phyloP scores from a whole-genome alignment of 1,284 basidiomycete genomes.

The Xerocomus minutiporus region DNA sequence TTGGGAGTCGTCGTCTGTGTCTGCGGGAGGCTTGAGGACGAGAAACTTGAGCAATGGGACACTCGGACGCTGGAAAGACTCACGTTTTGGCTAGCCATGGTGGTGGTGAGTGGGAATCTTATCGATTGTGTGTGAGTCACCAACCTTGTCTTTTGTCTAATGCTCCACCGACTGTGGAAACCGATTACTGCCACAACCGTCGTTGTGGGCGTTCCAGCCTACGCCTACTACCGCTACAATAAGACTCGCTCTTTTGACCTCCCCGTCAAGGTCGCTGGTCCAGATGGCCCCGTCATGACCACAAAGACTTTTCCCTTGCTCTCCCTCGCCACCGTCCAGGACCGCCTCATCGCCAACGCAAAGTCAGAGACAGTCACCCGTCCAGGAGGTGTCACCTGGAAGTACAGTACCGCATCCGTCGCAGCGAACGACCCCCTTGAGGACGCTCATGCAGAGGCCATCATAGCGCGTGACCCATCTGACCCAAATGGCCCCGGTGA shows the following conservation, averaged over 20 bases:
- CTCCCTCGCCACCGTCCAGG: conserved; percentile 52
- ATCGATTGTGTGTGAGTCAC: conserved; percentile 11
- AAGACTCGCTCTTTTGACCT: conserved; percentile 51
- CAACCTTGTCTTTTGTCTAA: background rate
- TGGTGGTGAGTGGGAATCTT: conserved; percentile 11
- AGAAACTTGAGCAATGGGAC: background rate
- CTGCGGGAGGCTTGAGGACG: background rate
- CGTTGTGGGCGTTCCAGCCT: conserved; percentile 40
- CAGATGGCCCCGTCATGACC: conserved; percentile 55
- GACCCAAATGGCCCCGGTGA: conserved; percentile 61
- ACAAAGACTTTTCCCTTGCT: conserved; percentile 54
- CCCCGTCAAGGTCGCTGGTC: conserved; percentile 46
- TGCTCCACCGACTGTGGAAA: conserved; percentile 67
- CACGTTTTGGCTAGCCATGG: background rate
- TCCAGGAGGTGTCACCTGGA: conserved; percentile 58
- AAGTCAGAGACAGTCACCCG: conserved; percentile 42
- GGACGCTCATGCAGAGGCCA: conserved; percentile 73
- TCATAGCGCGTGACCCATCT: conserved; percentile 60
- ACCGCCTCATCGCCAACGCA: conserved; percentile 56
- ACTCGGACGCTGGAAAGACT: background rate
- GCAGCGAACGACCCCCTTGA: conserved; percentile 89
- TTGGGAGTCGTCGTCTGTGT: background rate
- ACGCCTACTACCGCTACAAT: conserved; percentile 39
- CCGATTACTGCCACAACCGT: conserved; percentile 40
- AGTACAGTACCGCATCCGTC: conserved; percentile 73